Percentiles rank a stretch among this genome's conserved stretches.
These are phyloP conservation scores for Xylaria sp. DNA, from an alignment of 2,329 filamentous ascomycete species.

Conservation along the genomic window DNA sequence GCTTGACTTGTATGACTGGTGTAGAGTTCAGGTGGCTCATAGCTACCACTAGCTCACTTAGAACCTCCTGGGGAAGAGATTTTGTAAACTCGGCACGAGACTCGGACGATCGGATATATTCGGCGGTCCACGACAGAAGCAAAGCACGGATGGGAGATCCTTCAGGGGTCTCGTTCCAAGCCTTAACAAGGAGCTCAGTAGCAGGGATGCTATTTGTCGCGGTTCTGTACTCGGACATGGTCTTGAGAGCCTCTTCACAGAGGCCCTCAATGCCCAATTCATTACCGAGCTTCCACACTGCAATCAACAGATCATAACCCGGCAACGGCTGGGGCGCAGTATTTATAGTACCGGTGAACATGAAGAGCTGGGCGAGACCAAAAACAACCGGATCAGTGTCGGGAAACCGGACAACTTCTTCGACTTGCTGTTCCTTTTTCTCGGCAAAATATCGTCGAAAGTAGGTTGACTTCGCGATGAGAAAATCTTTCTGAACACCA, in stretches of 20 bases:
- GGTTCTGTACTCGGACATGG: slow-evolving; percentile 66
- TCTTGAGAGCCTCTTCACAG: slow-evolving; percentile 65
- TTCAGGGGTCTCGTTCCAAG: slow-evolving; percentile 70
- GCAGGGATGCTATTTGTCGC: slow-evolving; percentile 66
- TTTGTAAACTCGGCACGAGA: slow-evolving; percentile 67
- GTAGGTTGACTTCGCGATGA: slow-evolving; percentile 62
- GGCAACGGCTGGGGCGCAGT: slow-evolving; percentile 56
- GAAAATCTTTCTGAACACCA: slow-evolving; percentile 67
- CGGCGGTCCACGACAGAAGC: slow-evolving; percentile 69
- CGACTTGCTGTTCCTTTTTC: slow-evolving; percentile 54
- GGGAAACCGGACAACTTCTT: slow-evolving; percentile 62
- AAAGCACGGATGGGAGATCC: slow-evolving; percentile 68
- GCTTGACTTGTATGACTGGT: slow-evolving; percentile 49
- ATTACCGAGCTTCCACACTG: slow-evolving; percentile 66
- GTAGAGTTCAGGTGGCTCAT: slow-evolving; percentile 66
- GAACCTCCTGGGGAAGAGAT: slow-evolving; percentile 69
- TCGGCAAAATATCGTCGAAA: slow-evolving; percentile 59
- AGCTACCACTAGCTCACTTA: slow-evolving; percentile 70
- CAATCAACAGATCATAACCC: slow-evolving; percentile 64
- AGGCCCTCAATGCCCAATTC: slow-evolving; percentile 64
- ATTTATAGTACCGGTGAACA: slow-evolving; percentile 63
- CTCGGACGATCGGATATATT: slow-evolving; percentile 69
- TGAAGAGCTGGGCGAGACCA: slow-evolving; percentile 63
- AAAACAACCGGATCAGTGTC: slow-evolving; percentile 62
- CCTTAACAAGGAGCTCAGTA: slow-evolving; percentile 67